Evolutionary conservation across 2,329 filamentous ascomycete species (phyloP), one percentile per base, ranked within the genome.

Genomic region (Microascus cirrosus): DNA sequence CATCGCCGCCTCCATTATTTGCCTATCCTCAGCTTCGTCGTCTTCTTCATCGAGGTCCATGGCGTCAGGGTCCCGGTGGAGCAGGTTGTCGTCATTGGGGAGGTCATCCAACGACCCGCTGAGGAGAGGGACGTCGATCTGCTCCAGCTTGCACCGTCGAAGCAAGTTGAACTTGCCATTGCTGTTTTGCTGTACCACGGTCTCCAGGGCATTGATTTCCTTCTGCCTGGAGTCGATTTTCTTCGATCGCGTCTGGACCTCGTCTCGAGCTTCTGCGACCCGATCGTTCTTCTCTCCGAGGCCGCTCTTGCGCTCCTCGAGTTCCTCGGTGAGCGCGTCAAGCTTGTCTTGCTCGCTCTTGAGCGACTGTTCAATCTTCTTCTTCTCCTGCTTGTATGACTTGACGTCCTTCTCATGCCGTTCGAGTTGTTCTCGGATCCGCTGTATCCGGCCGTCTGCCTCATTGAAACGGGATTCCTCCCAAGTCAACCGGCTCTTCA

Each of bases 91-190:
- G 67, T 95, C 90, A 65, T 95, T 90, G 2, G 94, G 94, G 56
- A 99, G 78, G 62, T 86, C 83, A 65, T 95, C 90, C 25, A 99
- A 77, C 2, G 90, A 96, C 25, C 85, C 86, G 59, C 84, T 76
- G 2, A 79, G 75, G 24, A 99, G 78, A 2, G 94, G 94, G 59
- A 99, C 81, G 61, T 87, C 84, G 63, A 97, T 89, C 67, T 96
- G 92, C 68, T 97, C 93, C 53, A 99, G 84, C 68, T 95, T 93
- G 76, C 93, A 97, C 61, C 90, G 85, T 67, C 91, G 85, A 56
- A 99, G 80, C 53, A 95, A 75, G 52, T 85, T 85, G 68, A 96
- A 96, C 68, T 94, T 89, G 65, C 83, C 85, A 0, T 90, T 86
- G 59, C 87, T 89, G 66, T 90, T 90, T 65, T 88, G 89, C 70